Conservation (phyloP, 371 early-diverging fungal genomes). For the Entomophthora muscae region DNA sequence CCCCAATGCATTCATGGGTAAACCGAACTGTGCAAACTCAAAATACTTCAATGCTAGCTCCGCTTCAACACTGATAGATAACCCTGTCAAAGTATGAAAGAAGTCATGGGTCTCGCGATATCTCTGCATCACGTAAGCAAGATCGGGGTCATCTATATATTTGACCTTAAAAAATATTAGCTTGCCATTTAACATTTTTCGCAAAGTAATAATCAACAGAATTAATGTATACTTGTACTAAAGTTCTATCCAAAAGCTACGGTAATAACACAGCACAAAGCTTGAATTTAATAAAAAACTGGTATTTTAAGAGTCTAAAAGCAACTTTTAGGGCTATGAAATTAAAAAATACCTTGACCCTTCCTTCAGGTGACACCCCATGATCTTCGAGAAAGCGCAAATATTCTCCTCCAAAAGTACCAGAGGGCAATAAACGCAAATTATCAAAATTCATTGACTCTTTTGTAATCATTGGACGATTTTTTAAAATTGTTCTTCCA, state of each 20-base stretch:
- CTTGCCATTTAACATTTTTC: no score
- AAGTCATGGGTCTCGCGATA: slow-evolving; percentile 92
- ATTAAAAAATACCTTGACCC: slow-evolving; percentile 56
- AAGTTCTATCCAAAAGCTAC: no score
- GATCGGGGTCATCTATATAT: slow-evolving; percentile 71
- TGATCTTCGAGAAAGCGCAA: slow-evolving; percentile 55
- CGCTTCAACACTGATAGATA: slow-evolving; percentile 72
- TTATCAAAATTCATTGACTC: slow-evolving; percentile 37
- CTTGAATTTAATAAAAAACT: no score
- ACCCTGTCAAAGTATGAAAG: slow-evolving; percentile 71
- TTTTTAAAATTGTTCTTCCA: slow-evolving; percentile 69
- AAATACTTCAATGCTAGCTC: slow-evolving; percentile 91
- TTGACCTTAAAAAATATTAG: slow-evolving; percentile 31
- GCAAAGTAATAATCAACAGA: no score
- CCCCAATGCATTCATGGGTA: slow-evolving; percentile 75
- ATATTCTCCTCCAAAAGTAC: slow-evolving; percentile 78
- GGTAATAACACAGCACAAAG: no score
- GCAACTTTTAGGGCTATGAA: no score
- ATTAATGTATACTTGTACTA: no score
- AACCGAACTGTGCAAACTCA: slow-evolving; percentile 74
- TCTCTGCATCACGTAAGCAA: slow-evolving; percentile 84
- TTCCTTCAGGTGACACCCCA: slow-evolving; percentile 65
- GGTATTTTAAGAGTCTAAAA: no score
- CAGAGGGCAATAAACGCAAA: slow-evolving; percentile 38
- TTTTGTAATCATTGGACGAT: slow-evolving; percentile 55